phyloP scores from a whole-genome alignment of 2,329 filamentous ascomycete species.

The Claviceps maximensis region DNA sequence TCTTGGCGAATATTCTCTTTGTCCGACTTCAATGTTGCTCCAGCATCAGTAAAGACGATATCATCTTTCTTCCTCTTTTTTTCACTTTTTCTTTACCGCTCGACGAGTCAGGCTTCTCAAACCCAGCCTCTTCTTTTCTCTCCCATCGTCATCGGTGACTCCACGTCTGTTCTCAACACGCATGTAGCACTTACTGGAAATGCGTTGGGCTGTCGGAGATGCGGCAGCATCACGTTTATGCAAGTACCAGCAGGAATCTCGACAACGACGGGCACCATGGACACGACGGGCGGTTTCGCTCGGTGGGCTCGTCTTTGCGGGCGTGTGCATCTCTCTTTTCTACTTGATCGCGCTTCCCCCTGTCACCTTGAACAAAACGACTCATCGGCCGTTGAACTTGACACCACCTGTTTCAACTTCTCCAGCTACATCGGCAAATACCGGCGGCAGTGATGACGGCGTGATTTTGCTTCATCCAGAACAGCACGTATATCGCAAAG shows the following conservation, averaged over 20 bases:
- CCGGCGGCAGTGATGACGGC: not conserved
- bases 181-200: not conserved
- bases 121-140: not conserved
- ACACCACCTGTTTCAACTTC: not conserved
- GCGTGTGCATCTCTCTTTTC: not conserved
- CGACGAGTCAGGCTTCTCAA: too few species aligned
- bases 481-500: constrained; percentile 23
- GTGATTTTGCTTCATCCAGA: constrained; percentile 27
- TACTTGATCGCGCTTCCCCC: not conserved
- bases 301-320: not conserved
- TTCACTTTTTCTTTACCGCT: too few species aligned
- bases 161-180: not conserved
- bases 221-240: not conserved
- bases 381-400: not conserved
- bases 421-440: not conserved
- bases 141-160: not conserved
- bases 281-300: not conserved
- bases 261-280: not conserved
- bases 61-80: too few species aligned
- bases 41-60: too few species aligned
- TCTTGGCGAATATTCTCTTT: too few species aligned
- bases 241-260: not conserved
- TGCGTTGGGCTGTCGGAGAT: not conserved
- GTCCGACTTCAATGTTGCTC: too few species aligned
- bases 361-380: not conserved